Evolutionary conservation across 768 basidiomycete species (phyloP), one percentile per base, ranked within the genome.

Genomic region (Coprinellus micaceus): DNA sequence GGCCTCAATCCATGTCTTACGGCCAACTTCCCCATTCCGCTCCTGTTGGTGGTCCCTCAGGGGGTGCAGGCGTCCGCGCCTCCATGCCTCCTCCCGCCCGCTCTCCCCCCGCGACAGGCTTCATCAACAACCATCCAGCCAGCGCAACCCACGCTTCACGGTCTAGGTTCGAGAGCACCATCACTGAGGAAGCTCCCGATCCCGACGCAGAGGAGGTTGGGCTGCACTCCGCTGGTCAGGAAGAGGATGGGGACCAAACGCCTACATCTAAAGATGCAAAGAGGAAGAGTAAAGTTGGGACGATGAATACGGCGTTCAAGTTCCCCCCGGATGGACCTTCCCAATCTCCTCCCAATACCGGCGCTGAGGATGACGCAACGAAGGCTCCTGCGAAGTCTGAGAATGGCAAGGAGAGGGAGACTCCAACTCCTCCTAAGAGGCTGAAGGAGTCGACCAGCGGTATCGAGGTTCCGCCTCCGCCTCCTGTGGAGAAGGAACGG

Each of bases 1-100:
- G 88, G 4, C 83, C 86, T 0, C 85, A 88, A 58, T 90, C 89
- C 21, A 88, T 91, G 84, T 91, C 89, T 0, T 86, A 88, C 68
- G 80, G 82, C 2, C 75, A 78, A 25, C 71, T 83, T 1, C 74
- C 80, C 1, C 75, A 77, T 17, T 69, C 82, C 4, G 68, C 77
- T 0, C 65, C 77, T 13, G 46, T 52, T 71, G 73, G 60, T 64
- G 54, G 62, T 66, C 62, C 50, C 68, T 67, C 56, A 71, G 63
- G 39, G 64, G 66, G 74, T n/a, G n/a, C n/a, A 60, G 3, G 69
- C 76, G 2, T 70, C 76, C 83, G 88, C 25, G 78, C 87, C 2
- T 89, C 88, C 0, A 82, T 90, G 81, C 88, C 89, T 0, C 68
- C 78, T 0, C 78, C 83, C 2, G 71, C 81, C 13, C 79, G 83